Evolutionary conservation across 352 stramenopile species (phyloP).

Genomic region (Phytopythium litorale): DNA sequence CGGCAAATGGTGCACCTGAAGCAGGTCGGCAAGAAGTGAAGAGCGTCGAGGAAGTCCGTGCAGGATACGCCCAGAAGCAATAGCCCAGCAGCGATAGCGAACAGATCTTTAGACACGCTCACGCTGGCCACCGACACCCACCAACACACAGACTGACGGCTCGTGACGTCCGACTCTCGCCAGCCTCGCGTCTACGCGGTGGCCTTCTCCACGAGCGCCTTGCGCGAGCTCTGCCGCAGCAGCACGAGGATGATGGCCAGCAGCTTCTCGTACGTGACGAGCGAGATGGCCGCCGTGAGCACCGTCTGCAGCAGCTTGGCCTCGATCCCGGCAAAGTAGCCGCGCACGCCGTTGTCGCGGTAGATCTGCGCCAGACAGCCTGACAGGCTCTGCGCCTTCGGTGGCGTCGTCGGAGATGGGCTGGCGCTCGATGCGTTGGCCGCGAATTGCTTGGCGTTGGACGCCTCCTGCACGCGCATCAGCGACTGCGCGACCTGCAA

Average conservation of each 20-base stretch:
- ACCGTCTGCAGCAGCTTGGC: slow-evolving; percentile 94
- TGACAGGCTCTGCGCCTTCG: slow-evolving; percentile 13
- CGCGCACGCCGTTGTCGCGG: slow-evolving; percentile 60
- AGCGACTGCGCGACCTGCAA: slow-evolving; percentile 92
- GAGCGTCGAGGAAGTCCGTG: not conserved
- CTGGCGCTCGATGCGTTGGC: not conserved
- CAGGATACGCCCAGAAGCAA: not conserved
- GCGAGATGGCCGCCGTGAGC: slow-evolving; percentile 90
- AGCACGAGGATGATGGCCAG: slow-evolving; percentile 51
- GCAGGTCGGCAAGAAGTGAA: slow-evolving; percentile 37
- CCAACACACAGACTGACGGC: not conserved
- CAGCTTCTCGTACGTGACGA: slow-evolving; percentile 94
- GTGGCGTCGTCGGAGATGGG: not conserved
- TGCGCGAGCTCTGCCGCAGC: slow-evolving; percentile 34
- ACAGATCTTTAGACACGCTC: not conserved
- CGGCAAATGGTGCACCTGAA: slow-evolving; percentile 61
- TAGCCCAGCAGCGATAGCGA: not conserved
- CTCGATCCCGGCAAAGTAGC: slow-evolving; percentile 89
- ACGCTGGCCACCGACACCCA: not conserved
- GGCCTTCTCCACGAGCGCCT: slow-evolving; percentile 32
- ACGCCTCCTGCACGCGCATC: slow-evolving; percentile 66
- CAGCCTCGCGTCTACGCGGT: slow-evolving; percentile 18
- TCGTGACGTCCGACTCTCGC: not conserved
- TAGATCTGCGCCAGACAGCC: slow-evolving; percentile 62
- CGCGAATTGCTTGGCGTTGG: slow-evolving; percentile 8